phyloP scores from a whole-genome alignment of 1,284 basidiomycete genomes.

The Trichosporon faecale region DNA sequence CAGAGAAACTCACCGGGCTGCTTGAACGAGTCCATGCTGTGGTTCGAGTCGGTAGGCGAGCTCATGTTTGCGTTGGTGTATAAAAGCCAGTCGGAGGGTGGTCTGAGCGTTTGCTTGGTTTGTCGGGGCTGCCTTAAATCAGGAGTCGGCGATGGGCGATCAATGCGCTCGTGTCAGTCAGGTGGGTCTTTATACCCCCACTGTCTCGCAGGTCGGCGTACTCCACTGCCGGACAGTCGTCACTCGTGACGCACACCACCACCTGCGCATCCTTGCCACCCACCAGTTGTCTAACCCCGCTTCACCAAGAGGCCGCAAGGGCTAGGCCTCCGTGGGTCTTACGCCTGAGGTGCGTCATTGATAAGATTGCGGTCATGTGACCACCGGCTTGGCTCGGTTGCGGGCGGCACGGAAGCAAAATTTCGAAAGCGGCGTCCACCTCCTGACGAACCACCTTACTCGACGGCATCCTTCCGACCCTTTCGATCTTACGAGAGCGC shows the following conservation, averaged over 20 bases:
- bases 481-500: no score
- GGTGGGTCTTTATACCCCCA: not conserved
- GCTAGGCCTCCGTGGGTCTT: not conserved
- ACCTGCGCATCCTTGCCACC: not conserved
- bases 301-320: not conserved
- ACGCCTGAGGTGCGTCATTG: not conserved
- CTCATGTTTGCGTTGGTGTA: not conserved
- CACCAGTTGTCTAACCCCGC: not conserved
- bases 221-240: not conserved
- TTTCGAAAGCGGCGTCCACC: not conserved
- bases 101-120: not conserved
- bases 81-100: not conserved
- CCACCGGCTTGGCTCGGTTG: not conserved
- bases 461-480: not conserved
- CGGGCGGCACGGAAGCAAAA: not conserved
- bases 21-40: not conserved
- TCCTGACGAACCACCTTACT: not conserved
- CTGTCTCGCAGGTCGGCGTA: not conserved
- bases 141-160: not conserved
- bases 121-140: not conserved
- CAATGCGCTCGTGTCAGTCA: not conserved
- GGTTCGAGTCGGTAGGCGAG: not conserved
- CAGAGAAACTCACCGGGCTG: not conserved
- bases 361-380: slow-evolving; percentile 4
- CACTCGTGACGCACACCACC: not conserved